Evolutionary conservation across 305 asterid genomes (phyloP), one percentile per base, ranked within the genome.

Genomic region (Solanum chacoense): DNA sequence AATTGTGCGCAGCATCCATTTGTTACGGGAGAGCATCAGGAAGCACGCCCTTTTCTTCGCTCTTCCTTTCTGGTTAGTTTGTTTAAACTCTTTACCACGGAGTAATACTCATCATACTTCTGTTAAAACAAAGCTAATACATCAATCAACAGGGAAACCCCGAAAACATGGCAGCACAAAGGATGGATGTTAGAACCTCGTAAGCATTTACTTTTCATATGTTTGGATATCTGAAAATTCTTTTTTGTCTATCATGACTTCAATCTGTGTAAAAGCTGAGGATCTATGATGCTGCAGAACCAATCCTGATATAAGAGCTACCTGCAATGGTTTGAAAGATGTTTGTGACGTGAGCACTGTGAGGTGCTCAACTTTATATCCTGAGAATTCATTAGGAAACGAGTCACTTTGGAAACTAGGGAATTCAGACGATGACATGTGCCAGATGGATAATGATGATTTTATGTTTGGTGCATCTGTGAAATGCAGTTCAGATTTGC

Each of bases 361-460:
- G 90, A 92, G 92, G 91, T 92, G 94, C 94, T 95, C 98, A 50
- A 92, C 94, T 69, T 35, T 91, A 85, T 88, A 91, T 92, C 91
- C 92, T 18, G 95, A 92, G 90, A 95, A 92, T 89, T 89, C 90
- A 87, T 93, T 94, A 38, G 95, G 85, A 78, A 90, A 88, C 65
- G 94, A 92, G 87, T 94, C 94, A 26, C 74, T 91, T 59, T 95
- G 98, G 98, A 92, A 92, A 90, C 95, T 95, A 38, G 91, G 87
- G 90, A 96, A 94, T 92, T 92, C 87, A 87, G 98, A 96, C 84
- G 99, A 97, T 91, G 99, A 95, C 86, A 95, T 96, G 98, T 97
- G 99, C 90, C 94, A 91, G 89, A 92, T 95, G 45, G 98, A 95
- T 92, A 89, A 88, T 29, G 97, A 94, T 89, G 97, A 93, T 88